phyloP scores from a whole-genome alignment of 345 rosid species.

The Corymbia maculata region DNA sequence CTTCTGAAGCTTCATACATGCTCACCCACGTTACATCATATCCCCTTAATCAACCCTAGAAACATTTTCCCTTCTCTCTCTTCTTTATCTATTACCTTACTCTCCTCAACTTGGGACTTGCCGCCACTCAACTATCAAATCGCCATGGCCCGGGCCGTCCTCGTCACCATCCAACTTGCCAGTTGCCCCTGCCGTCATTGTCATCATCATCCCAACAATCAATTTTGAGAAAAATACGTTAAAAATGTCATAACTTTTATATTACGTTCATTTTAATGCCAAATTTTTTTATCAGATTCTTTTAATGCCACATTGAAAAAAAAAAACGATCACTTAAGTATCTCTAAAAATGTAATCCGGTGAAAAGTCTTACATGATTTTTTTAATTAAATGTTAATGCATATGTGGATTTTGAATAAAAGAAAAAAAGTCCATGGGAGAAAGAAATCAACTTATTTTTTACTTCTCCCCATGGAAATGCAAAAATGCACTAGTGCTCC shows the following conservation, averaged over 20 bases:
- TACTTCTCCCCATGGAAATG: not conserved
- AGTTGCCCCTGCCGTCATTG: not conserved
- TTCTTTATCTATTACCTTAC: no score
- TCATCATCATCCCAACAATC: accelerated
- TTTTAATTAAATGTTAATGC: not conserved
- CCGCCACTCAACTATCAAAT: not conserved
- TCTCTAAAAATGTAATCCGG: no score
- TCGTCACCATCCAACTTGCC: not conserved
- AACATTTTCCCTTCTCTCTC: not conserved
- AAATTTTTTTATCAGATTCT: not conserved
- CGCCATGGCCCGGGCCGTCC: not conserved
- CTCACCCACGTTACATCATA: not conserved
- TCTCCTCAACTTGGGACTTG: no score
- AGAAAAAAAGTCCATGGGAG: not conserved
- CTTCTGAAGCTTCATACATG: not conserved
- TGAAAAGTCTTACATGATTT: not conserved
- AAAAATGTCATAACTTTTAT: no score
- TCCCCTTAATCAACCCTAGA: not conserved
- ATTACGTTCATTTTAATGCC: no score
- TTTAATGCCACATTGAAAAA: not conserved
- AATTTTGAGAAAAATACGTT: not conserved
- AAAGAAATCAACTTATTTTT: not conserved
- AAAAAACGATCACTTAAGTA: not conserved
- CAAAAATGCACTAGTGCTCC: not conserved
- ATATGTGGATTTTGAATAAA: not conserved